Percentiles rank a stretch among this genome's conserved stretches.
phyloP scores from a whole-genome alignment of 2,329 filamentous ascomycete species.

The Mycosphaerelloides madeirae region DNA sequence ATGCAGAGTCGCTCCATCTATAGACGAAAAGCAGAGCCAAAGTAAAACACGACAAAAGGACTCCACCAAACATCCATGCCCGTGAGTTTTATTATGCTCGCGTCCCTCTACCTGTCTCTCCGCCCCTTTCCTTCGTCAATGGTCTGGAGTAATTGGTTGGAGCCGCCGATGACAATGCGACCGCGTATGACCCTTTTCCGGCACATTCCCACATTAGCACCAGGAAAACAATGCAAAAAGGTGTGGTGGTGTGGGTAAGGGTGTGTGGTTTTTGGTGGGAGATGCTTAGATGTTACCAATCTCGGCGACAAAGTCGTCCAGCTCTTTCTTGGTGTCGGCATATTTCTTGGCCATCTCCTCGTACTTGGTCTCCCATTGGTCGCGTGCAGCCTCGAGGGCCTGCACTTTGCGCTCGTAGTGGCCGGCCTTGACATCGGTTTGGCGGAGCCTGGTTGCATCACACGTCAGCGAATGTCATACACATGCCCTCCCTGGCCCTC shows the following conservation, averaged over 20 bases:
- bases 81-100: background rate
- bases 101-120: background rate
- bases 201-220: constrained; percentile 1
- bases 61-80: background rate
- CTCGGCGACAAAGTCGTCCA: constrained; percentile 84
- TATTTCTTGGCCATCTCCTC: constrained; percentile 96
- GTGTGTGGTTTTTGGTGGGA: background rate
- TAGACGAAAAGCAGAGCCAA: background rate
- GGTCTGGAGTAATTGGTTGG: background rate
- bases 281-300: constrained; percentile 79
- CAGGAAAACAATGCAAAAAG: background rate
- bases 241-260: background rate
- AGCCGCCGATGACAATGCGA: background rate
- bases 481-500: background rate
- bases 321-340: constrained; percentile 74
- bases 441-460: constrained; percentile 68
- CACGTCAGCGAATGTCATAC: constrained; percentile 9
- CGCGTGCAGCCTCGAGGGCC: constrained; percentile 83
- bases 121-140: background rate
- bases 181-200: background rate
- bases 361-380: constrained; percentile 96
- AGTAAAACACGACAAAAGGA: background rate
- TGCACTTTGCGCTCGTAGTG: constrained; percentile 99
- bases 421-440: constrained; percentile 98
- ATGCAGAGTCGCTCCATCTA: constrained; percentile 1